phyloP scores from a whole-genome alignment of 129 eudicot genomes.

The Flaveria linearis region DNA sequence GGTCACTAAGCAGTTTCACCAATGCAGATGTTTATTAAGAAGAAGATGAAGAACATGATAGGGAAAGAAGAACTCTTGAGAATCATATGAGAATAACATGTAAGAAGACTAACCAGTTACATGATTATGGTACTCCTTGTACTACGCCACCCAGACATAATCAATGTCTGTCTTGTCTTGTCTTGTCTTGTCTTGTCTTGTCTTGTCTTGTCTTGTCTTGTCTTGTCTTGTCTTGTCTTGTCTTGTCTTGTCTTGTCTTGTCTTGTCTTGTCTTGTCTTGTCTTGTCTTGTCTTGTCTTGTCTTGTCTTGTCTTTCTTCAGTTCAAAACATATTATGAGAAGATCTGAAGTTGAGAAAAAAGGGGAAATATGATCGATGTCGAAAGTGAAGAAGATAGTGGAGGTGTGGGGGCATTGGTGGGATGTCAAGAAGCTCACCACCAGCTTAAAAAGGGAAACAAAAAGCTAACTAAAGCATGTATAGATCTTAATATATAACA shows the following conservation, averaged over 20 bases:
- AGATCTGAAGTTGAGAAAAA: conserved; percentile 4
- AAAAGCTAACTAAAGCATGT: conserved; percentile 16
- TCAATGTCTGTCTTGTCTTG: too few relatives aligned
- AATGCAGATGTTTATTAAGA: too few relatives aligned
- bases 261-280: too few relatives aligned
- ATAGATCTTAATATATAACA: conserved; percentile 16
- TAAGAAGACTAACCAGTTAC: conserved; percentile 22
- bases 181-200: too few relatives aligned
- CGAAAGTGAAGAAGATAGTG: conserved; percentile 28
- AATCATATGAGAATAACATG: too few relatives aligned
- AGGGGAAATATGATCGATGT: conserved; percentile 13
- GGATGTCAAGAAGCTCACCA: conserved; percentile 24
- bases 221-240: too few relatives aligned
- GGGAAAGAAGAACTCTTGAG: too few relatives aligned
- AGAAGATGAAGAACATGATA: too few relatives aligned
- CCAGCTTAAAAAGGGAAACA: conserved; percentile 25
- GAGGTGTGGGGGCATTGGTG: conserved; percentile 21
- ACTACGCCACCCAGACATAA: background rate
- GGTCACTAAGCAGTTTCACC: too few relatives aligned
- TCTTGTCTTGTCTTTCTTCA: background rate
- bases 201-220: too few relatives aligned
- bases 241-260: too few relatives aligned
- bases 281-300: too few relatives aligned
- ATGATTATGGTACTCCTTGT: conserved; percentile 15
- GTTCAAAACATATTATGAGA: conserved; percentile 7